These are phyloP conservation scores for Talaromyces piceae DNA, from an alignment of 2,329 filamentous ascomycete species.

Conservation along the genomic window DNA sequence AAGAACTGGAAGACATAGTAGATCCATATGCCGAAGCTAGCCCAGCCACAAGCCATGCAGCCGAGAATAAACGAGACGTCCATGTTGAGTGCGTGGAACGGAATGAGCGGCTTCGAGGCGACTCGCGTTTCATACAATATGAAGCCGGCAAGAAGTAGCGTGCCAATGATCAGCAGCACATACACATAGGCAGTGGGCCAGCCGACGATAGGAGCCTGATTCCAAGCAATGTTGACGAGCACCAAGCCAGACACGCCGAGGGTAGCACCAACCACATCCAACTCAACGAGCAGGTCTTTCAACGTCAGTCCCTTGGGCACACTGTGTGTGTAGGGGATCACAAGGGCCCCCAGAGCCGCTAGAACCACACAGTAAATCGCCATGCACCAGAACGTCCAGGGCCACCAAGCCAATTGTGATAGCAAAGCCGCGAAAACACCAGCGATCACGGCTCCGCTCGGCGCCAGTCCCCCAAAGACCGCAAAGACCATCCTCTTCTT, in stretches of 20 bases:
- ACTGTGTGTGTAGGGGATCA: slow-evolving; percentile 6
- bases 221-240: slow-evolving; percentile 61
- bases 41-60: slow-evolving; percentile 9
- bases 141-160: slow-evolving; percentile 49
- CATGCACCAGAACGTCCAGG: slow-evolving; percentile 44
- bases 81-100: slow-evolving; percentile 38
- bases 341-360: slow-evolving; percentile 1
- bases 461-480: slow-evolving; percentile 44
- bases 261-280: slow-evolving; percentile 26
- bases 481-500: slow-evolving; percentile 56
- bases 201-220: slow-evolving; percentile 53
- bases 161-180: slow-evolving; percentile 50
- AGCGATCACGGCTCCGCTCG: slow-evolving; percentile 39
- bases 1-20: slow-evolving; percentile 48
- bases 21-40: slow-evolving; percentile 48
- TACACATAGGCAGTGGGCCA: slow-evolving; percentile 54
- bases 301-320: background rate
- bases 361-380: slow-evolving; percentile 29
- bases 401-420: slow-evolving; percentile 43
- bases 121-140: slow-evolving; percentile 43
- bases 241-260: slow-evolving; percentile 39
- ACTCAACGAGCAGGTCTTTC: background rate
- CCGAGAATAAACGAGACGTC: slow-evolving; percentile 11
- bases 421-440: slow-evolving; percentile 35
- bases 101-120: slow-evolving; percentile 53